phyloP scores from a whole-genome alignment of 495 filamentous ascomycete species.

The Cercophora newfieldiana region DNA sequence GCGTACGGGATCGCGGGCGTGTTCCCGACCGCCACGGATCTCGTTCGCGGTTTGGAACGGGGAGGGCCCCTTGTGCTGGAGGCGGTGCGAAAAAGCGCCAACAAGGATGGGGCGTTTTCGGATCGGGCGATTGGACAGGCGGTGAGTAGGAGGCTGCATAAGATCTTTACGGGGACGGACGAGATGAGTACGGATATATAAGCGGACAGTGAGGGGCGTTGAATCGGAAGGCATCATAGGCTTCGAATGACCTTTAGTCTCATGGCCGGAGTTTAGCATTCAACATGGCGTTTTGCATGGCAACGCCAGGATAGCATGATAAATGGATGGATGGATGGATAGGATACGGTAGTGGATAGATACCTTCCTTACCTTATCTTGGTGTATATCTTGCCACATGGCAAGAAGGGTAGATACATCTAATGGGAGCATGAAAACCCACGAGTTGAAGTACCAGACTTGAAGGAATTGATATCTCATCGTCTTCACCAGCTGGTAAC shows the following conservation, averaged over 20 bases:
- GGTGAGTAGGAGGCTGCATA: conserved; percentile 70
- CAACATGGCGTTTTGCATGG: not conserved
- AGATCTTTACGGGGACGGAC: conserved; percentile 71
- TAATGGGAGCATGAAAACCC: no score
- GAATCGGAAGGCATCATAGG: not conserved
- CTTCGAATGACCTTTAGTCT: not conserved
- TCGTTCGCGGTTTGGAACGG: conserved; percentile 59
- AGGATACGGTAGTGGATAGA: no score
- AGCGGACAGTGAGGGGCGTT: conserved; percentile 45
- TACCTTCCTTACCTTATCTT: no score
- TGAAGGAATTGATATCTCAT: no score
- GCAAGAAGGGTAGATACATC: no score
- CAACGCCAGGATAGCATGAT: not conserved
- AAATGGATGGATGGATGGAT: no score
- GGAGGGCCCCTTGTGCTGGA: conserved; percentile 62
- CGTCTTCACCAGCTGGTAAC: no score
- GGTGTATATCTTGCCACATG: no score
- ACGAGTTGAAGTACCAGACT: no score
- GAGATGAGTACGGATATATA: conserved; percentile 66
- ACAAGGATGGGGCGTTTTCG: conserved; percentile 65
- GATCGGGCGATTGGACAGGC: conserved; percentile 67
- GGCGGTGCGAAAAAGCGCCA: conserved; percentile 64
- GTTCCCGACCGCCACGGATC: conserved; percentile 57
- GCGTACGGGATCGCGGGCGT: conserved; percentile 67
- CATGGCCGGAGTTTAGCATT: not conserved